These are phyloP conservation scores for Kwoniella pini DNA, from an alignment of 768 basidiomycete genomes.

Conservation along the genomic window DNA sequence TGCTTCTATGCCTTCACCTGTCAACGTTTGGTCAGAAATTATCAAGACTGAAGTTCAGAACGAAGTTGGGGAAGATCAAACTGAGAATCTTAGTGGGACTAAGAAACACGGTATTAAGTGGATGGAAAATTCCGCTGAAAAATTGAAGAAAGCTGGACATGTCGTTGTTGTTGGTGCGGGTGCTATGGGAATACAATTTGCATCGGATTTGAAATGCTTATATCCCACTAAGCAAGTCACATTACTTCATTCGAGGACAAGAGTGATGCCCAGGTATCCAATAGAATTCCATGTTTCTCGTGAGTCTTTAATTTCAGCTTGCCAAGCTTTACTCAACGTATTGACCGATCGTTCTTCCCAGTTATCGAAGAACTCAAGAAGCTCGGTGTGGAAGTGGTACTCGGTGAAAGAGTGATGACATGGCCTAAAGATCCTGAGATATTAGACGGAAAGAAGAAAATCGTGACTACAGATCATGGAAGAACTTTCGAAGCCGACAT, in stretches of 20 bases:
- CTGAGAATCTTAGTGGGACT: conserved; percentile 29
- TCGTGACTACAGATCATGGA: conserved; percentile 45
- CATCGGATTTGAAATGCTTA: conserved; percentile 54
- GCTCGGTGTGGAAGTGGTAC: conserved; percentile 45
- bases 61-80: conserved; percentile 16
- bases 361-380: conserved; percentile 37
- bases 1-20: conserved; percentile 48
- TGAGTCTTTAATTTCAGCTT: too few species aligned
- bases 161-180: conserved; percentile 57
- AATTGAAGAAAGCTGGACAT: conserved; percentile 42
- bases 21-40: conserved; percentile 47
- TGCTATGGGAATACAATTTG: conserved; percentile 56
- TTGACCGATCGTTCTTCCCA: conserved; percentile 10
- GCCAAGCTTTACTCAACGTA: too few species aligned
- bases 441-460: conserved; percentile 38
- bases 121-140: conserved; percentile 47
- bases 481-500: conserved; percentile 47
- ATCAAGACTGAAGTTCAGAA: not conserved
- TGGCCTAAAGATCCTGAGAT: conserved; percentile 38
- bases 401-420: conserved; percentile 44
- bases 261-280: conserved; percentile 54
- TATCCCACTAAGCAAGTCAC: conserved; percentile 54
- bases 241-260: conserved; percentile 54
- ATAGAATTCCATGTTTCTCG: conserved; percentile 50
- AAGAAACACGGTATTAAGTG: conserved; percentile 52